phyloP scores from a whole-genome alignment of 163 green algal species.

The Scenedesmus sp. region DNA sequence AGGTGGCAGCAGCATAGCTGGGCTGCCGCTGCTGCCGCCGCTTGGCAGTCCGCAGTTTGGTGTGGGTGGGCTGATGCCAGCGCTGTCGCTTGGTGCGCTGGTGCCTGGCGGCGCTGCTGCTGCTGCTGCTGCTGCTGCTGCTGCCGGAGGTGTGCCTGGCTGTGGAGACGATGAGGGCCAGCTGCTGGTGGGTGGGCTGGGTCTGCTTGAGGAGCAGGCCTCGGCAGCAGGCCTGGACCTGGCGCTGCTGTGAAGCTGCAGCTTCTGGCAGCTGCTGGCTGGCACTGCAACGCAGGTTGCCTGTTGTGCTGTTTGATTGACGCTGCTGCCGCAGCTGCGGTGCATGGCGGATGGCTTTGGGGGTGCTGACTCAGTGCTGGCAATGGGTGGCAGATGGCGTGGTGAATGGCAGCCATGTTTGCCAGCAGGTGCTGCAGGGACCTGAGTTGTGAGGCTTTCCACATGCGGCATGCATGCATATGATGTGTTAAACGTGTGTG shows the following conservation, averaged over 20 bases:
- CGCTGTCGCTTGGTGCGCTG: not conserved
- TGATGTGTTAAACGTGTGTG: too few relatives aligned
- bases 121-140: not conserved
- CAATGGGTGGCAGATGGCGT: too few relatives aligned
- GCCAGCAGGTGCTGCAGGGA: too few relatives aligned
- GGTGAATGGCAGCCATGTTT: too few relatives aligned
- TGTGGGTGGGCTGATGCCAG: not conserved
- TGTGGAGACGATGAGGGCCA: not conserved
- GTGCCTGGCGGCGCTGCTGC: not conserved
- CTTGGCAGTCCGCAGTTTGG: not conserved
- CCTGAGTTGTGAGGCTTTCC: too few relatives aligned
- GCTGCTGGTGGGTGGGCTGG: not conserved
- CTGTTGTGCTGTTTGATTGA: too few relatives aligned
- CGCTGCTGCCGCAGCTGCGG: too few relatives aligned
- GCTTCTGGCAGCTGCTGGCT: not conserved
- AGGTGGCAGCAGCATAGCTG: not conserved
- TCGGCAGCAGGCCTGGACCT: not conserved
- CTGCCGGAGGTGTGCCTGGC: not conserved
- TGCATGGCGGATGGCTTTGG: too few relatives aligned
- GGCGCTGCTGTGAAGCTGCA: not conserved
- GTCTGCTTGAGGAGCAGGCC: not conserved
- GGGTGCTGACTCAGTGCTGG: too few relatives aligned
- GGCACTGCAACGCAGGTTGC: not conserved
- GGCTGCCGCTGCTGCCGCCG: not conserved
- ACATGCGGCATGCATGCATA: too few relatives aligned